phyloP scores from a whole-genome alignment of 2,329 filamentous ascomycete species.

The Exophiala spinifera region DNA sequence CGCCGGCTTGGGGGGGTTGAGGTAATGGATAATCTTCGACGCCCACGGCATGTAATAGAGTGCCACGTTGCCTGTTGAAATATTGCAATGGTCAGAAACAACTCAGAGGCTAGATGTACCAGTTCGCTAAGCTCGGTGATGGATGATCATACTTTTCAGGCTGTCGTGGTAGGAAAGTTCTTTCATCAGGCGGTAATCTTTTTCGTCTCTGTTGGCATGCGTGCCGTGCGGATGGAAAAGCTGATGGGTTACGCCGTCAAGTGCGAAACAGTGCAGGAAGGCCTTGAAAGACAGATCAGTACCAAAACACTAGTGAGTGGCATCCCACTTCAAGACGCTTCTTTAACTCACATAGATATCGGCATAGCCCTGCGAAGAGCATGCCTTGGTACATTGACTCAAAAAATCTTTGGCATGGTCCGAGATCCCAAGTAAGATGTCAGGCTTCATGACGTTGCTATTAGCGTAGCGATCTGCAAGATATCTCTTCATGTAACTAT shows the following conservation, averaged over 20 bases:
- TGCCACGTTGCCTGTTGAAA: not conserved
- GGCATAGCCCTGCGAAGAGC: constrained; percentile 44
- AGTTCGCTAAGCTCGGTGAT: too few species aligned
- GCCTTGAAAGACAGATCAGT: too few species aligned
- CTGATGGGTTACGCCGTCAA: constrained; percentile 67
- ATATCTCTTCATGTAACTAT: constrained; percentile 11
- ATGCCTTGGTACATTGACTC: constrained; percentile 46
- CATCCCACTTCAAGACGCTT: too few species aligned
- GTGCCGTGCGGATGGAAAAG: constrained; percentile 66
- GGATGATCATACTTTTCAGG: constrained; percentile 53
- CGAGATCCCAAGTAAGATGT: constrained; percentile 56
- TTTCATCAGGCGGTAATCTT: constrained; percentile 65
- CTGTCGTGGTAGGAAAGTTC: constrained; percentile 67
- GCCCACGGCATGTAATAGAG: constrained; percentile 14
- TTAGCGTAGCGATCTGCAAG: constrained; percentile 66
- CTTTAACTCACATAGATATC: constrained; percentile 58
- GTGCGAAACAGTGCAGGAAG: constrained; percentile 63
- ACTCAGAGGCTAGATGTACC: not conserved
- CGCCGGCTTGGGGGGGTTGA: constrained; percentile 55
- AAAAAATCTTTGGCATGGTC: constrained; percentile 57
- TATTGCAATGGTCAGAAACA: too few species aligned
- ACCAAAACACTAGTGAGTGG: too few species aligned
- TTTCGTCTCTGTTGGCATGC: constrained; percentile 53
- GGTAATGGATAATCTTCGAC: constrained; percentile 48
- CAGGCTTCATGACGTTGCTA: constrained; percentile 59